Evolutionary conservation across 2,329 filamentous ascomycete species (phyloP), one percentile per base, ranked within the genome.

Genomic region (Dryadomyces quercivorus): DNA sequence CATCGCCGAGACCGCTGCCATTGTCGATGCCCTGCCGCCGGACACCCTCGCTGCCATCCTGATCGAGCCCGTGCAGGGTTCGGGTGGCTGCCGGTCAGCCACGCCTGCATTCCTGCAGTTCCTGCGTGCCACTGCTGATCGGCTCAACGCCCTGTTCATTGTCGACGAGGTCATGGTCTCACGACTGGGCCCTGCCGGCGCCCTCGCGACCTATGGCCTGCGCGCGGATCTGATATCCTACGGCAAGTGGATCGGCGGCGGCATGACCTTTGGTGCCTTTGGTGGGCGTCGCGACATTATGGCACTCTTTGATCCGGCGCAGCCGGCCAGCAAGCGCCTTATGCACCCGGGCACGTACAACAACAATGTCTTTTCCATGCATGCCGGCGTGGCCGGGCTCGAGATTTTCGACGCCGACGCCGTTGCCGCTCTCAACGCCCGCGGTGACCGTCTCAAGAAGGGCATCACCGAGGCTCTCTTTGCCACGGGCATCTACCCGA

Each of bases 161-260:
- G 69, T 84, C n/a, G 84, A 88, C 64, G 84, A 88, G 65, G 83
- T 87, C 13, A 83, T 85, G 75, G 84, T 82, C 0, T 83, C 79
- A 3, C 73, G 83, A 2, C 67, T 86, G 31, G 64, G 70, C 20
- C 66, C 66, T 3, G 67, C 72, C 15, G 81, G 82, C 0, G 64
- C 79, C 1, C 70, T 67, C 1, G 77, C 82, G 57, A 73, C 76
- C 0, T 78, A 78, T 0, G 82, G 80, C 0, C 81, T 81, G 64
- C 81, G 82, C 80, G 57, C 76, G 0, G 77, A 80, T 61, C 60
- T 81, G 20, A 74, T 71, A 31, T 76, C 76, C 0, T 59, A 81
- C 10, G 79, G 80, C 1, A 82, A 83, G 61, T 82, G 73, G 58
- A 65, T 82, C 6, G 80, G 78, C 4, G 80, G 79, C 4, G 79